Conservation (phyloP, 2,329 filamentous ascomycete genomes). For the Phyllosticta citribraziliensis region DNA sequence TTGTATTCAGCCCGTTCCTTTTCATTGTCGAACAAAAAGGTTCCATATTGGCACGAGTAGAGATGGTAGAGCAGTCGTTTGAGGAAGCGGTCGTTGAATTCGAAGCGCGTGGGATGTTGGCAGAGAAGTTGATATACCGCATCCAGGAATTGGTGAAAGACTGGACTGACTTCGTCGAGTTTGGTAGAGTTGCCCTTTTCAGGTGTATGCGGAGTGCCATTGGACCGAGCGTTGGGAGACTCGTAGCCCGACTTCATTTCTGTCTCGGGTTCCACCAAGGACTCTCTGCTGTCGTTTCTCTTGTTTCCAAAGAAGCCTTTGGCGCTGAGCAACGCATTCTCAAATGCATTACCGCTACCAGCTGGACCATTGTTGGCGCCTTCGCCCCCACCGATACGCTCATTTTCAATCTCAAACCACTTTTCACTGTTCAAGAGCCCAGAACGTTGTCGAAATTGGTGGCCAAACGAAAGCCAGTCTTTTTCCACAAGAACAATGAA, state of each 20-base stretch:
- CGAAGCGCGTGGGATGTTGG: slow-evolving; percentile 80
- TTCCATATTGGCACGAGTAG: slow-evolving; percentile 93
- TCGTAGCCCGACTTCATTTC: slow-evolving; percentile 24
- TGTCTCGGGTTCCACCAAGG: slow-evolving; percentile 51
- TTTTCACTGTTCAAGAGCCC: slow-evolving; percentile 84
- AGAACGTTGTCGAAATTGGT: slow-evolving; percentile 92
- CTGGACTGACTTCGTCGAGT: slow-evolving; percentile 84
- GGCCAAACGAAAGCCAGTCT: slow-evolving; percentile 94
- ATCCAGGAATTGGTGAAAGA: slow-evolving; percentile 97
- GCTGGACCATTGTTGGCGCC: slow-evolving; percentile 37
- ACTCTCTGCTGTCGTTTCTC: slow-evolving; percentile 56
- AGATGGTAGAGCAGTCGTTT: slow-evolving; percentile 83
- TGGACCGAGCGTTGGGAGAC: slow-evolving; percentile 14
- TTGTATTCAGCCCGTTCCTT: slow-evolving; percentile 68
- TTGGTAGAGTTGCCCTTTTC: slow-evolving; percentile 57
- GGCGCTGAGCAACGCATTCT: slow-evolving; percentile 74
- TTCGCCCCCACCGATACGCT: slow-evolving; percentile 50
- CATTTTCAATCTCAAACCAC: slow-evolving; percentile 84
- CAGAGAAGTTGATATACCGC: slow-evolving; percentile 82
- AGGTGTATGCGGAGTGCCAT: slow-evolving; percentile 24
- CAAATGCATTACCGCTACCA: slow-evolving; percentile 62
- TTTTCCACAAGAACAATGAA: slow-evolving; percentile 95
- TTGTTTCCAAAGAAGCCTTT: slow-evolving; percentile 79
- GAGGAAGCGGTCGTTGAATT: slow-evolving; percentile 92
- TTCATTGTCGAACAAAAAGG: slow-evolving; percentile 91